phyloP scores from a whole-genome alignment of 2,329 filamentous ascomycete genomes.

The Scedosporium apiospermum region DNA sequence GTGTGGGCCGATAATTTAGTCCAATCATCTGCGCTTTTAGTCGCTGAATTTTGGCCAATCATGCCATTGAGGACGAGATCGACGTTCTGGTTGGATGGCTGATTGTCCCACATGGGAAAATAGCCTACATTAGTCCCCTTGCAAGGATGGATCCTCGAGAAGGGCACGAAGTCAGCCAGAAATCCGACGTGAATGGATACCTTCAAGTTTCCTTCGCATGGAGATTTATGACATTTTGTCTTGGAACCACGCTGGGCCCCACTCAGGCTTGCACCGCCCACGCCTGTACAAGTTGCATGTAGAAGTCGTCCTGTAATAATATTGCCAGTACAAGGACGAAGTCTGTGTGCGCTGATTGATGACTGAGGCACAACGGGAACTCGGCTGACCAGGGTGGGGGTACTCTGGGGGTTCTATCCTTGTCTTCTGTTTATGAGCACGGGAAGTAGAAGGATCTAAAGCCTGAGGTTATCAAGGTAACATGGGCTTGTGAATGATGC shows the following conservation, averaged over 20 bases:
- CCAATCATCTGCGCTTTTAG: not conserved
- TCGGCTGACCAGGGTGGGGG: not conserved
- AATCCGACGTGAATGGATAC: not conserved
- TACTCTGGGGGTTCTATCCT: not conserved
- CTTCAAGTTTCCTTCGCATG: not conserved
- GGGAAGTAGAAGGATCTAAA: not conserved
- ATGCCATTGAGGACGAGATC: not conserved
- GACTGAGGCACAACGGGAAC: not conserved
- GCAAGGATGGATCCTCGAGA: too few species aligned
- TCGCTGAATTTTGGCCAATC: not conserved
- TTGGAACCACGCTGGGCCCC: not conserved
- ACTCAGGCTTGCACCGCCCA: not conserved
- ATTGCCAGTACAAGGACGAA: not conserved
- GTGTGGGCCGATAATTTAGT: not conserved
- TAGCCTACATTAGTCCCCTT: not conserved
- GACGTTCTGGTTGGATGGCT: not conserved
- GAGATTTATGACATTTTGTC: not conserved
- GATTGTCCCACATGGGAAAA: not conserved
- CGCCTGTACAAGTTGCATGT: not conserved
- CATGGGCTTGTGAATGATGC: not conserved
- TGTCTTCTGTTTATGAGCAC: not conserved
- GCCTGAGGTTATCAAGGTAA: not conserved
- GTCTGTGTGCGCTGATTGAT: not conserved
- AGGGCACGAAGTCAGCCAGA: too few species aligned
- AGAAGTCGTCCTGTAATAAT: not conserved